These are phyloP conservation scores for Entomortierella chlamydospora DNA, from an alignment of 192 early-diverging fungal genomes.

Conservation along the genomic window DNA sequence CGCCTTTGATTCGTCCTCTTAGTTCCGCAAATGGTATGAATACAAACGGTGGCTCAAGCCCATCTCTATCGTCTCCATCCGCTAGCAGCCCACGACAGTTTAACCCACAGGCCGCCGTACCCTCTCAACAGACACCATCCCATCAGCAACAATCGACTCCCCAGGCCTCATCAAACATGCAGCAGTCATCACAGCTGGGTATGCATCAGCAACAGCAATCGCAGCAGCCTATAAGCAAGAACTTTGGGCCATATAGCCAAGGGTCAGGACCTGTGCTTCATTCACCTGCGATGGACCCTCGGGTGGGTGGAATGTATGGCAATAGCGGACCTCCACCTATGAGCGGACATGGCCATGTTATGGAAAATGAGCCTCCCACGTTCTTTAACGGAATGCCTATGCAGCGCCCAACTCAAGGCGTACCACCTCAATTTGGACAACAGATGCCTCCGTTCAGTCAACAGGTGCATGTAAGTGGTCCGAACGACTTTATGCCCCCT, in stretches of 20 bases:
- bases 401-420: conserved; percentile 37
- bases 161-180: not conserved
- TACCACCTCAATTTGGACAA: conserved; percentile 42
- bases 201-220: conserved; percentile 23
- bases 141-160: conserved; percentile 10
- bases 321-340: conserved; percentile 40
- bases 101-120: conserved; percentile 17
- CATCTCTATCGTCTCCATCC: conserved; percentile 41
- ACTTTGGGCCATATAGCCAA: conserved; percentile 42
- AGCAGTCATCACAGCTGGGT: not conserved
- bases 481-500: conserved; percentile 48
- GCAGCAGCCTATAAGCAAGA: conserved; percentile 32
- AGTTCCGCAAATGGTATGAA: conserved; percentile 22
- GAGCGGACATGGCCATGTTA: conserved; percentile 20
- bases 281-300: conserved; percentile 45
- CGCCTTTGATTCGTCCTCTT: conserved; percentile 47
- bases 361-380: conserved; percentile 34
- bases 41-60: conserved; percentile 31
- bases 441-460: conserved; percentile 52
- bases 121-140: conserved; percentile 12
- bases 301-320: conserved; percentile 37
- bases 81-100: conserved; percentile 37
- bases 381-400: conserved; percentile 50
- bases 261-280: conserved; percentile 35
- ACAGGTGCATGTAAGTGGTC: conserved; percentile 51